Base-by-base conservation (phyloP, 164 flowering plant genomes). In the Nymphaea thermarum region DNA sequence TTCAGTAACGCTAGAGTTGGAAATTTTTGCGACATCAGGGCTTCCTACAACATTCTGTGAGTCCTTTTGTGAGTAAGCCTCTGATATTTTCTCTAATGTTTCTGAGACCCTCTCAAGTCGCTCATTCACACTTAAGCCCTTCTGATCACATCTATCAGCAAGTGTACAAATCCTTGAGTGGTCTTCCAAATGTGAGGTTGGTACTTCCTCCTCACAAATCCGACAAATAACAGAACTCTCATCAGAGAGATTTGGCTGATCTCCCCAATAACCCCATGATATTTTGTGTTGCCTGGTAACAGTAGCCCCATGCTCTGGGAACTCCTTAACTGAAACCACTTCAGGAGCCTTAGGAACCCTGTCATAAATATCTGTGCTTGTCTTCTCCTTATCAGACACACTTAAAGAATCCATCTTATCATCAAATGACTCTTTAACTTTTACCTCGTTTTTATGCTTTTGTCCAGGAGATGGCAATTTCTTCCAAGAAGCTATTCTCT, bases 201-300 rank as follows among this genome's bases (percentile, higher is more conserved):
- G 93, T 72, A 95, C 93, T 76, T 87, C 95, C 76, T 95, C 99
- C 79, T 95, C 99, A 81, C 99, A 95, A 71, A 95, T 95, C 65
- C 99, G 96, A 75, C 99, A 95, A 64, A 92, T 90, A 75, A 95
- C 90, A 66, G 95, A 84, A 68, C 79, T 85, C 3, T 89, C 97
- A 62, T 95, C 97, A 64, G 80, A 69, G 68, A 81, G 62, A 79
- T 77, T 83, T 57, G 77, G 81, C 71, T 85, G 94, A 70, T 92
- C 96, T 59, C 91, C 94, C 97, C 97, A 87, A 68, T 87, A 78
- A 61, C 99, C 99, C 99, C 97, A 95, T 60, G 99, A 95, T 72
- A 67, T 66, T 73, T 83, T 89, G 77, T 89, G 98, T 62, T 81
- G 97, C 81, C 84, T 93, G 57, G 88, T 72, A 64, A 82, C 70